Base-by-base conservation (phyloP, 208 protist species). In the Leishmania mexicana region DNA sequence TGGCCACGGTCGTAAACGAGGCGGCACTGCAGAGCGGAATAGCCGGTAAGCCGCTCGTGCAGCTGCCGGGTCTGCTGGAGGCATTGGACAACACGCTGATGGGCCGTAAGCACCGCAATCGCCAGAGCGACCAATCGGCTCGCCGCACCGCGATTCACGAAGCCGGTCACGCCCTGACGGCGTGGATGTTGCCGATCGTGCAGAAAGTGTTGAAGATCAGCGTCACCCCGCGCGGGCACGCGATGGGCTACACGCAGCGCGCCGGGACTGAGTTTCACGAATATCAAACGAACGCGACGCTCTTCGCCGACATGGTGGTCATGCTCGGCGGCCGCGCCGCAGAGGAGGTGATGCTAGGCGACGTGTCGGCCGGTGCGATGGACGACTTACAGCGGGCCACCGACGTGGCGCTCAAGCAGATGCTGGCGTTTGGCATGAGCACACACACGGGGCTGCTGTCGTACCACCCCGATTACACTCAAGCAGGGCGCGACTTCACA, bases 1-100 rank as follows among this genome's bases (percentile, higher is more conserved):
- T 99, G 79, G 94, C 98, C 42, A 99, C 99, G 51, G 94, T 99
- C 21, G 95, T 97, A 75, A 99, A 99, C 84, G 98, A 99, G 88
- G 98, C 98, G 35, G 98, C 98, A 49, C 87, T 98, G 77, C 90
- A 95, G 82, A 92, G 91, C 67, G 93, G 91, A 70, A 95, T 97
- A 75, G 89, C 89, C 1, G 96, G 93, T 2, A 92, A 98, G 68
- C 90, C 91, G 70, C 87, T 94, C 28, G 91, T 95, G 68, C 86
- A 89, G 64, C 87, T 96, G 67, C 87, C 91, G 28, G 84, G 81
- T 72, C 62, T 98, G 35, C 67, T 92, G 35, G 95, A 97, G 71
- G 93, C 95, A 24, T 75, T 98, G 24, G 95, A 98, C 83, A 96
- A 97, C 81, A 94, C 92, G 3, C 78, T 97, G 19, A 88, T 98